A percentile compares a stretch with the other conserved stretches of the same genome.
Conservation (phyloP, 1,284 basidiomycete genomes). For the Irpex sp. region DNA sequence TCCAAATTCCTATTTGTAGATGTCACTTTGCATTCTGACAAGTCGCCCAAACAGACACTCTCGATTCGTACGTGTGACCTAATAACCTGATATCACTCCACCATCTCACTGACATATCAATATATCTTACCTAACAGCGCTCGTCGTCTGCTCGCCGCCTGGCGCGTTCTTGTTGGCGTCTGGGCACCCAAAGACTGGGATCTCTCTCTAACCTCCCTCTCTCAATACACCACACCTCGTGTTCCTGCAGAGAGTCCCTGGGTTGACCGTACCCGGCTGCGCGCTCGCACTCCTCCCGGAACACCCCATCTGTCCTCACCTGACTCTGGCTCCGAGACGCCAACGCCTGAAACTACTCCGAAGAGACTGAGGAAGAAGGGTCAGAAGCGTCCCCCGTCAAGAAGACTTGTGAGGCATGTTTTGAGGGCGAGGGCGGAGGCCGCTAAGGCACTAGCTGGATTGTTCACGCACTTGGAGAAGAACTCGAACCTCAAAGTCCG, state of each 20-base stretch:
- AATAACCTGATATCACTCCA: neutral
- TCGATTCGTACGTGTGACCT: constrained; percentile 66
- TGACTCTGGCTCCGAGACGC: constrained; percentile 27
- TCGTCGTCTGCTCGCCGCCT: constrained; percentile 82
- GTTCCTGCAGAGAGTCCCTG: constrained; percentile 67
- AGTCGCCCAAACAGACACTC: constrained; percentile 44
- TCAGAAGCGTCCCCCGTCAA: constrained; percentile 61
- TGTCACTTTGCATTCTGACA: constrained; percentile 13
- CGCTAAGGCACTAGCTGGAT: constrained; percentile 63
- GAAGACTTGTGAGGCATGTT: constrained; percentile 82
- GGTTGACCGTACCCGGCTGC: constrained; percentile 47
- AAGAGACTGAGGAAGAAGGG: constrained; percentile 36
- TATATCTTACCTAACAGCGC: constrained; percentile 38
- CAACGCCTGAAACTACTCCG: constrained; percentile 19
- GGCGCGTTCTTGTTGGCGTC: constrained; percentile 87
- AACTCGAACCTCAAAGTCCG: constrained; percentile 44
- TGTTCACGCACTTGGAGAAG: constrained; percentile 64
- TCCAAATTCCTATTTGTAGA: neutral
- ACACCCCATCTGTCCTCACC: constrained; percentile 18
- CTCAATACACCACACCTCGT: constrained; percentile 68
- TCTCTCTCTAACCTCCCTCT: constrained; percentile 62
- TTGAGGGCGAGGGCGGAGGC: constrained; percentile 78
- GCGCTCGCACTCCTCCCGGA: constrained; percentile 13
- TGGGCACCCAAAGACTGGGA: constrained; percentile 86
- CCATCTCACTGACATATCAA: constrained; percentile 8